phyloP scores from a whole-genome alignment of 1,284 basidiomycete species.

The Trichosporon asahii region DNA sequence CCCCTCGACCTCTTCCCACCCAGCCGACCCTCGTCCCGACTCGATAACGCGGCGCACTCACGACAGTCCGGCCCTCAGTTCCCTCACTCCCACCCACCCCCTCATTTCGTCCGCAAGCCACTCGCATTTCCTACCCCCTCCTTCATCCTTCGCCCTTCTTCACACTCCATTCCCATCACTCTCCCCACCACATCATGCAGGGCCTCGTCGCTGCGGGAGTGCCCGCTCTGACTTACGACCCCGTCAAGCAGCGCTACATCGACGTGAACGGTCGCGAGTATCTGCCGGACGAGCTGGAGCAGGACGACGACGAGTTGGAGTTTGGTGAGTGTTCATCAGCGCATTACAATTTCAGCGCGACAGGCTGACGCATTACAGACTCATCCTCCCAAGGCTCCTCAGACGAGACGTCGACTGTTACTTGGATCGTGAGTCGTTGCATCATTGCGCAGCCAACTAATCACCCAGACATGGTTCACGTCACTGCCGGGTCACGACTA shows the following conservation, averaged over 20 bases:
- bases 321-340: constrained; percentile 31
- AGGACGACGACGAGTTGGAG: constrained; percentile 42
- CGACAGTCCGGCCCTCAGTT: neutral
- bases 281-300: constrained; percentile 37
- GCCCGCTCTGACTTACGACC: neutral
- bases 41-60: neutral
- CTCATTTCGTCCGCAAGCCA: neutral
- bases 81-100: neutral
- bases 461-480: constrained; percentile 74
- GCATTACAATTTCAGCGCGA: too few species aligned
- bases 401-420: constrained; percentile 51
- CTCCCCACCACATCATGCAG: constrained; percentile 20
- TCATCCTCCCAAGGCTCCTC: constrained; percentile 50
- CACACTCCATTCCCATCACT: neutral
- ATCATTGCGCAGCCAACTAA: neutral
- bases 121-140: neutral
- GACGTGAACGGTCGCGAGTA: constrained; percentile 25
- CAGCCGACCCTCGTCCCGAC: neutral
- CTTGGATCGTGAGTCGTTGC: constrained; percentile 50
- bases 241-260: constrained; percentile 12
- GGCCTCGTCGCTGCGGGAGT: neutral
- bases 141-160: neutral
- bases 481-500: constrained; percentile 98
- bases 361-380: constrained; percentile 28
- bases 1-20: neutral